phyloP scores from a whole-genome alignment of 345 rosid genomes.

The Corchorus capsularis region DNA sequence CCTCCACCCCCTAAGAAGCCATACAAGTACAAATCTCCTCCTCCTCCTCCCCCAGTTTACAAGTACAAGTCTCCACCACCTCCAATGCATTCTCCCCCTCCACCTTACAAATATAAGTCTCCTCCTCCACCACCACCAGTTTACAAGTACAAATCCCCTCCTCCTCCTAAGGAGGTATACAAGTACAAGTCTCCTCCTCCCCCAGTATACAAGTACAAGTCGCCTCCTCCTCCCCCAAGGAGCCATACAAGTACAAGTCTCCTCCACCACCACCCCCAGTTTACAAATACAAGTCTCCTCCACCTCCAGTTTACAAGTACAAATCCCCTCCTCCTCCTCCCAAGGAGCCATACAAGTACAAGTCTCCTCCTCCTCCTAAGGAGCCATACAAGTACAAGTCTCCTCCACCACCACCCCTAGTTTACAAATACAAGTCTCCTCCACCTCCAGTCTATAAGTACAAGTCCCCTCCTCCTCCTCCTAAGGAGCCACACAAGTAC shows the following conservation, averaged over 20 bases:
- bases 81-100: neutral
- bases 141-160: constrained; percentile 16
- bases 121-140: constrained; percentile 35
- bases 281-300: neutral
- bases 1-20: constrained; percentile 18
- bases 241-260: constrained; percentile 6
- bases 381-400: constrained; percentile 9
- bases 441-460: constrained; percentile 4
- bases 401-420: too few species aligned
- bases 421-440: too few species aligned
- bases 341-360: neutral
- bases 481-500: too few species aligned
- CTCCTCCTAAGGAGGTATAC: constrained; percentile 17
- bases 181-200: constrained; percentile 23
- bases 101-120: constrained; percentile 23
- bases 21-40: constrained; percentile 32
- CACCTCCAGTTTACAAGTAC: constrained; percentile 1
- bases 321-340: constrained; percentile 25
- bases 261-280: too few species aligned
- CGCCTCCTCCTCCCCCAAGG: constrained; percentile 13
- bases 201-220: too few species aligned
- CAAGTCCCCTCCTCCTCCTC: neutral
- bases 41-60: constrained; percentile 25
- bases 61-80: constrained; percentile 30
- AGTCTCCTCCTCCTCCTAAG: constrained; percentile 21